A percentile compares a stretch with the other conserved stretches of the same genome.
These are phyloP conservation scores for Talaromyces islandicus DNA, from an alignment of 2,329 filamentous ascomycete species.

Conservation along the genomic window DNA sequence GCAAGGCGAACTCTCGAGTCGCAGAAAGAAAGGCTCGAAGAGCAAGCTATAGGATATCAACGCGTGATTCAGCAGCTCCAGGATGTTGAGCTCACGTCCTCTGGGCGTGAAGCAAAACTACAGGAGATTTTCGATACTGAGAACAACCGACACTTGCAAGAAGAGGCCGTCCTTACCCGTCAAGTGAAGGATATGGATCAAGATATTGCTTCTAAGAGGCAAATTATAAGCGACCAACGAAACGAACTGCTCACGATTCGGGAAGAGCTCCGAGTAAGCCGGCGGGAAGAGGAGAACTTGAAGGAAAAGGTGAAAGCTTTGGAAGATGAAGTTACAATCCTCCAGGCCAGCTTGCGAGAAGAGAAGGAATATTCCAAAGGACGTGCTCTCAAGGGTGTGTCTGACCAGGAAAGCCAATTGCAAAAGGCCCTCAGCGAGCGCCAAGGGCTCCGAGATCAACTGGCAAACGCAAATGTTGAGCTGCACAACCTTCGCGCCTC, in stretches of 20 bases:
- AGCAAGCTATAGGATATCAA: conserved; percentile 62
- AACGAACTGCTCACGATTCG: conserved; percentile 60
- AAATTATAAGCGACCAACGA: conserved; percentile 59
- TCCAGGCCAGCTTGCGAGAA: conserved; percentile 61
- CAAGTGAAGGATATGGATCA: conserved; percentile 70
- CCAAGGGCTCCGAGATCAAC: conserved; percentile 57
- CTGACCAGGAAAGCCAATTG: conserved; percentile 55
- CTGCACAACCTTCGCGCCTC: conserved; percentile 54
- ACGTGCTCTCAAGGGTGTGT: conserved; percentile 51
- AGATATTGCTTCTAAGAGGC: conserved; percentile 62
- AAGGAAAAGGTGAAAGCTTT: conserved; percentile 61
- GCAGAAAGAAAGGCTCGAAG: conserved; percentile 61
- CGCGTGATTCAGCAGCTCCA: conserved; percentile 65
- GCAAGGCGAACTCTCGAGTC: conserved; percentile 60
- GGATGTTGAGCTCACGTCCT: conserved; percentile 60
- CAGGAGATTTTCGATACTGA: conserved; percentile 66
- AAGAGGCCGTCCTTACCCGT: conserved; percentile 63
- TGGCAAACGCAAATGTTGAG: conserved; percentile 55
- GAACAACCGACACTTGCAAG: conserved; percentile 63
- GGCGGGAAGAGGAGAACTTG: conserved; percentile 57
- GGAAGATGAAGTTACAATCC: conserved; percentile 70
- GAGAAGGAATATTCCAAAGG: conserved; percentile 57
- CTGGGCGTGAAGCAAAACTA: conserved; percentile 61
- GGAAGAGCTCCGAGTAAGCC: conserved; percentile 64
- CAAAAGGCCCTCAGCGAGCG: conserved; percentile 55